These are phyloP conservation scores for Spathaspora passalidarum DNA, from an alignment of 805 yeast genomes.

Conservation along the genomic window DNA sequence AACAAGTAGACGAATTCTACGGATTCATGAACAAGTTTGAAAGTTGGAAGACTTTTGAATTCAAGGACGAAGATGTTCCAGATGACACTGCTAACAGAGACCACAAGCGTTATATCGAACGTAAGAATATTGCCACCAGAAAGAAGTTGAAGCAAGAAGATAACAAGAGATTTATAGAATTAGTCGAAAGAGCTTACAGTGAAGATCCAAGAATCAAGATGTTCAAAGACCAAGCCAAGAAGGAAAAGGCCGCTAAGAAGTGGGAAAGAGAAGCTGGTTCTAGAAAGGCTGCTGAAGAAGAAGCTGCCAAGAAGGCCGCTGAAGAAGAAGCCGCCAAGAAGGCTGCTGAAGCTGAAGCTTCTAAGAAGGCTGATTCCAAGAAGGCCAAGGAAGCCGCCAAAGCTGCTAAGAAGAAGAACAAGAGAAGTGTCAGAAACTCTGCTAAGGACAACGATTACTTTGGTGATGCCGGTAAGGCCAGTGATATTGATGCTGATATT, in stretches of 20 bases:
- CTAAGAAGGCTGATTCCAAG: constrained; percentile 60
- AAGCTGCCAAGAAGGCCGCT: constrained; percentile 79
- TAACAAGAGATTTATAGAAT: constrained; percentile 79
- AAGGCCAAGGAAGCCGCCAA: constrained; percentile 94
- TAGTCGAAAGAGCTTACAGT: constrained; percentile 81
- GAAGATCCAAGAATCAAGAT: constrained; percentile 94
- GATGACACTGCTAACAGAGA: constrained; percentile 99
- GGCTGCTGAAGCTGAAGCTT: constrained; percentile 69
- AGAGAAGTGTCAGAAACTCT: constrained; percentile 78
- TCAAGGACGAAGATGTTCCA: constrained; percentile 98
- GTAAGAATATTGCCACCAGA: constrained; percentile 94
- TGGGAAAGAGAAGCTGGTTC: constrained; percentile 99
- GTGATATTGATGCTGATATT: constrained; percentile 72
- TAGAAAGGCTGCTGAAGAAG: constrained; percentile 93
- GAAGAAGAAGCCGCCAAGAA: constrained; percentile 78
- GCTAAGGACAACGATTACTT: constrained; percentile 84
- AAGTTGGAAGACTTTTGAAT: constrained; percentile 98
- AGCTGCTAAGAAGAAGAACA: constrained; percentile 97
- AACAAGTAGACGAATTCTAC: constrained; percentile 87
- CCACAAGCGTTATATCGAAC: constrained; percentile 97
- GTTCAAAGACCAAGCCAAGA: constrained; percentile 92
- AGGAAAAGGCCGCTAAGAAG: constrained; percentile 89
- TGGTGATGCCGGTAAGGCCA: constrained; percentile 69
- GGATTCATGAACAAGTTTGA: constrained; percentile 92
- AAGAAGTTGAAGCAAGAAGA: constrained; percentile 98